phyloP scores from a whole-genome alignment of 331 rosid genomes.

The Arachis monticola region DNA sequence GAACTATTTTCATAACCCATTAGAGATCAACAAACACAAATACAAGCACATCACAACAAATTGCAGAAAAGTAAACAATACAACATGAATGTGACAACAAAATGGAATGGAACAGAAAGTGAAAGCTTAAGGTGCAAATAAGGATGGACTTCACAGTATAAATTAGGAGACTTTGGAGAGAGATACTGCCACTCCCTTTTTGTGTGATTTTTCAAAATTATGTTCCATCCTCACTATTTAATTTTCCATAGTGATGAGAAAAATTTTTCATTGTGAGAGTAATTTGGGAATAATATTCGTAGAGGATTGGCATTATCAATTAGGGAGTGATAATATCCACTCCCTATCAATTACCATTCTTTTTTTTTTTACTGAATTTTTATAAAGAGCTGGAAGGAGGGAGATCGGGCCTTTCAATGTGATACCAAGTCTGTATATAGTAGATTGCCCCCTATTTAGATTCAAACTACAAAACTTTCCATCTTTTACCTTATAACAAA shows the following conservation, averaged over 20 bases:
- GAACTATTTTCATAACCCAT: conserved; percentile 15
- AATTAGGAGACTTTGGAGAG: too few species aligned
- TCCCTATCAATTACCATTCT: neutral
- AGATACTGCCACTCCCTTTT: too few species aligned
- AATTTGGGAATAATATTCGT: too few species aligned
- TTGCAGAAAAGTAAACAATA: neutral
- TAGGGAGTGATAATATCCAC: too few species aligned
- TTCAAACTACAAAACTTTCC: conserved; percentile 11
- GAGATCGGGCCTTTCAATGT: neutral
- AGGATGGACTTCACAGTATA: neutral
- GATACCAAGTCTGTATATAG: conserved; percentile 5
- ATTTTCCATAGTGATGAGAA: too few species aligned
- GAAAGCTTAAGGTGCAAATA: conserved; percentile 12
- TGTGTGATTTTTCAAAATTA: too few species aligned
- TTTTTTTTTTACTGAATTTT: neutral
- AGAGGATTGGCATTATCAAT: too few species aligned
- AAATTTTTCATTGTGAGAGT: too few species aligned
- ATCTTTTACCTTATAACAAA: conserved; percentile 11
- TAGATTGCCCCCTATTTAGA: neutral
- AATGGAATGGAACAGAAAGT: conserved; percentile 13
- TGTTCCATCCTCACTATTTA: too few species aligned
- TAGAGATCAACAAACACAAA: conserved; percentile 25
- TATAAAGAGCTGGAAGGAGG: neutral
- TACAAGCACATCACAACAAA: neutral
- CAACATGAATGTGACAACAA: conserved; percentile 16